Percentiles rank a stretch among this genome's conserved stretches.
Evolutionary conservation across 805 yeast genomes (phyloP).

Genomic region (Saturnispora sekii): DNA sequence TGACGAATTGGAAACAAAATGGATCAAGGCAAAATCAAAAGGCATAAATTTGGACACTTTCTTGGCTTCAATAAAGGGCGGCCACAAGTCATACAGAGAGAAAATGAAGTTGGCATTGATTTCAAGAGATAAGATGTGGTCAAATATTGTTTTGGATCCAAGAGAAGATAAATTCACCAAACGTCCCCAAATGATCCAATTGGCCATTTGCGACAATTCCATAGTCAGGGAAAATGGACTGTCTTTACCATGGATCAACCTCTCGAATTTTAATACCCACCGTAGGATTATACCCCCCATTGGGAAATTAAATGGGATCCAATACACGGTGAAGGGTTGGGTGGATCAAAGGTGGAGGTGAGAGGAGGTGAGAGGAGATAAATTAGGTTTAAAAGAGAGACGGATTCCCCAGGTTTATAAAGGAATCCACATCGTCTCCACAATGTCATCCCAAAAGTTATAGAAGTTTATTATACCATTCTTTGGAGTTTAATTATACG

Average conservation of each 20-base stretch:
- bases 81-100: not conserved
- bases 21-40: slow-evolving; percentile 14
- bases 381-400: no score
- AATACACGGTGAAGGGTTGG: slow-evolving; percentile 45
- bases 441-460: no score
- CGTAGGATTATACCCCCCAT: slow-evolving; percentile 19
- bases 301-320: slow-evolving; percentile 24
- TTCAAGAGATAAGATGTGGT: slow-evolving; percentile 45
- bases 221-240: slow-evolving; percentile 21
- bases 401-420: no score
- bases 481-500: not conserved
- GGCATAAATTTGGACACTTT: slow-evolving; percentile 9
- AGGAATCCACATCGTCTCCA: no score
- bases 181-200: slow-evolving; percentile 9
- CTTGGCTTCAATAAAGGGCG: slow-evolving; percentile 20
- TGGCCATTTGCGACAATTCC: slow-evolving; percentile 3
- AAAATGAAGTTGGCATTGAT: slow-evolving; percentile 29
- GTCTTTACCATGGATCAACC: slow-evolving; percentile 22
- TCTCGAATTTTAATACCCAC: slow-evolving; percentile 14
- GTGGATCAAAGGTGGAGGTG: slow-evolving; percentile 35
- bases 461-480: no score
- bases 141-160: slow-evolving; percentile 43
- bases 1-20: no score
- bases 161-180: slow-evolving; percentile 28
- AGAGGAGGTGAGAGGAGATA: not conserved